Base-by-base conservation (phyloP, 352 stramenopile species). In the Pythium rhizo-oryzae region DNA sequence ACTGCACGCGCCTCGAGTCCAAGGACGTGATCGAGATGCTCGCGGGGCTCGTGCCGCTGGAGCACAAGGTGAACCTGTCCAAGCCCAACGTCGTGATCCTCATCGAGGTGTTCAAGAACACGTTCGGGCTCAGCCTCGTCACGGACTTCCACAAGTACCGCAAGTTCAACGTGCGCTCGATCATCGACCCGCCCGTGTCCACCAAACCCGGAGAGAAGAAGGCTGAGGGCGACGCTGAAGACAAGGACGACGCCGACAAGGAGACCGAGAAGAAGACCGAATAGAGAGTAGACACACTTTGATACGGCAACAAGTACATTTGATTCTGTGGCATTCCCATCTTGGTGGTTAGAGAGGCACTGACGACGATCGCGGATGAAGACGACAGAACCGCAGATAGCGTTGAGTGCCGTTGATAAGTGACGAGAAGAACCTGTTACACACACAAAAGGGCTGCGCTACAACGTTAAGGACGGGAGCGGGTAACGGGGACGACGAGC, bases 11-110 rank as follows among this genome's bases (percentile, higher is more conserved):
- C 28, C 67, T 94, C 21, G 82, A 85, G 52, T 82, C 79, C 24
- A 89, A 84, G 76, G 84, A 94, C 49, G 81, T 91, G 49, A 92
- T 94, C 51, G 82, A 90, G 52, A 75, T 72, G 24, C 79, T 90
- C 28, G 85, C 79, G 23, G 78, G 79, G 19, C 54, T 91, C 52
- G 77, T 94, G 8, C 79, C 77, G 5, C 41, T 74, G 1, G 66
- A 87, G 28, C 85, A 94, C 65, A 94, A 91, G 70, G 85, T 94
- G 59, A 91, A 94, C 70, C 67, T 94, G 18, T 90, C 80, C 12
- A 75, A 74, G 19, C 85, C 85, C 1, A 77, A 80, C 47, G 71
- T 76, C 12, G 82, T 92, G 25, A 74, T 94, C 53, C 65, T 94
- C 25, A 67, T 92, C 54, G 85, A 94, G 60, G 78, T 94, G 30